Percentiles rank a stretch among this genome's conserved stretches.
phyloP scores from a whole-genome alignment of 768 basidiomycete genomes.

The Arthromyces matolae region DNA sequence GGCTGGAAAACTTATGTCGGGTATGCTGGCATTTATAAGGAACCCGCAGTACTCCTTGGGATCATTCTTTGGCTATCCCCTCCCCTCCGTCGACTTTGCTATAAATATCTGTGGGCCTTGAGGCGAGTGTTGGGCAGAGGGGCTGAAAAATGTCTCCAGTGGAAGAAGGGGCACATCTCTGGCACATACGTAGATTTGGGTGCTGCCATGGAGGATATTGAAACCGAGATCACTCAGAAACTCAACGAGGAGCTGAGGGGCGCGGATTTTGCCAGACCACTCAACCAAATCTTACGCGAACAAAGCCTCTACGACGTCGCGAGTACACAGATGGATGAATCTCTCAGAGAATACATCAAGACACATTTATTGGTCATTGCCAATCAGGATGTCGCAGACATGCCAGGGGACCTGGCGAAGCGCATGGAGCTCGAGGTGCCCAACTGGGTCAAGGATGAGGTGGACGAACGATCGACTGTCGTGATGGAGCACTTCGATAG shows the following conservation, averaged over 20 bases:
- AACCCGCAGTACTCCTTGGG: not conserved
- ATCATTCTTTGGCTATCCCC: not conserved
- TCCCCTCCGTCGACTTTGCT: not conserved
- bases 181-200: not conserved
- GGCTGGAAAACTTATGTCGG: not conserved
- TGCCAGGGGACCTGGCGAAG: not conserved
- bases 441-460: not conserved
- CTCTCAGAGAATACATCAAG: not conserved
- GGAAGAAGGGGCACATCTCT: not conserved
- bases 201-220: not conserved
- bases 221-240: not conserved
- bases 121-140: not conserved
- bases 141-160: not conserved
- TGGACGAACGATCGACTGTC: not conserved
- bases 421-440: not conserved
- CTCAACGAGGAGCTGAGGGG: not conserved
- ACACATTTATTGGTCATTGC: not conserved
- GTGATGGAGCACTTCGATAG: not conserved
- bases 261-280: not conserved
- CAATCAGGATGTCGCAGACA: not conserved
- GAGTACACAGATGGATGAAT: not conserved
- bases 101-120: not conserved
- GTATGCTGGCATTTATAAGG: not conserved
- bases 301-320: not conserved
- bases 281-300: not conserved